Evolutionary conservation across 257 asterid genomes (phyloP), one percentile per base, ranked within the genome.

Genomic region (Voacanga thouarsii): DNA sequence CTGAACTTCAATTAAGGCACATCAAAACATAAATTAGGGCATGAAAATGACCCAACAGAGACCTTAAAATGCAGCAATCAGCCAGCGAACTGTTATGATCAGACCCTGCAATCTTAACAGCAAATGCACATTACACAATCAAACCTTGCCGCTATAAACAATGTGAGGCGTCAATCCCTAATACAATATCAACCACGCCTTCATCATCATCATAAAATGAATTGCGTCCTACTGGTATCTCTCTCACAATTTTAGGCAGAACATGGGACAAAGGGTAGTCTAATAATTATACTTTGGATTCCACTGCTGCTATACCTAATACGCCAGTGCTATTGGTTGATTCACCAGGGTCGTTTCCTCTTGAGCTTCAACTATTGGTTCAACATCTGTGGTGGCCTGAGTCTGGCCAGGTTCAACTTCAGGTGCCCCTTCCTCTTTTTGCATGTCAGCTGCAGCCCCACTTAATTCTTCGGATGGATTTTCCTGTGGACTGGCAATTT

Each of bases 101-200:
- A 73, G 78, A 72, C 76, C 66, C 73, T 49, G 71, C 80, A 85
- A 76, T 72, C 80, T 56, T 76, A 74, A 79, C 64, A 80, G 67
- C 72, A 79, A 74, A 61, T 12, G 67, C 73, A 75, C 78, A 81
- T 71, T 79, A 71, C 60, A 53, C 67, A 67, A 77, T 70, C 82
- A 57, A 79, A 78, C 66, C 71, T 72, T 75, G 75, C 83, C 61
- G 72, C 79, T 82, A 85, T 82, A 66, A 71, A 85, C 83, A 80
- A 75, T 70, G 59, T 2, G 60, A 80, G 72, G 26, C 49, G 78
- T 47, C 80, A 47, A 53, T 41, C 80, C 28, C 55, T 37, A 78
- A n/a, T 75, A 71, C 61, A 72, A 47, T 50, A 74, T 78, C 75
- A 55, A 39, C 76, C 73, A 65, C 33, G 60, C 68, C 79, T 53